phyloP scores from a whole-genome alignment of 176 grass and related monocot species.

The Oryza glumipatula region DNA sequence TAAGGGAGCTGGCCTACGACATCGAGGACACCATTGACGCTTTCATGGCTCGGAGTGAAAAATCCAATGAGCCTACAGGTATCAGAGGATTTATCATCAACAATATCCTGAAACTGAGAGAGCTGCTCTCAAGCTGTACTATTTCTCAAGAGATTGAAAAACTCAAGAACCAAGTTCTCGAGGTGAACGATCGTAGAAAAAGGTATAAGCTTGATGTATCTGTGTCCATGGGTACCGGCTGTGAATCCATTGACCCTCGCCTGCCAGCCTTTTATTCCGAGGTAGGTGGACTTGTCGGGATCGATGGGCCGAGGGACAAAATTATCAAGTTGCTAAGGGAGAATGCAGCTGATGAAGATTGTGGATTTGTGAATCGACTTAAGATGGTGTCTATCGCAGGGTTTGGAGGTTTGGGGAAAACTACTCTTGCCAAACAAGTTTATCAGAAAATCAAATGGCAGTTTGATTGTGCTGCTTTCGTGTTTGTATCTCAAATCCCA shows the following conservation, averaged over 20 bases:
- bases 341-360: neutral
- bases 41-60: neutral
- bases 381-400: constrained; percentile 30
- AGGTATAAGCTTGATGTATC: neutral
- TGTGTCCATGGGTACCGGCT: neutral
- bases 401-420: constrained; percentile 32
- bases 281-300: neutral
- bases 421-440: constrained; percentile 15
- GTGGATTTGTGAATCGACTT: neutral
- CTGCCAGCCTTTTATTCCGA: neutral
- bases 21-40: constrained; percentile 24
- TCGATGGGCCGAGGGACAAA: constrained; percentile 6
- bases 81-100: neutral
- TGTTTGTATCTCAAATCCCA: neutral
- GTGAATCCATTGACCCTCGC: constrained; percentile 1
- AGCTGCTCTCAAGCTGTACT: neutral
- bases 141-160: neutral
- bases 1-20: constrained; percentile 30
- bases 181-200: neutral
- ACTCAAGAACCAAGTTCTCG: neutral
- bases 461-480: neutral
- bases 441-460: constrained; percentile 1
- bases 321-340: constrained; percentile 18
- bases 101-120: neutral
- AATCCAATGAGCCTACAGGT: neutral